Percentiles rank a stretch among this genome's conserved stretches.
These are phyloP conservation scores for Abrus precatorius DNA, from an alignment of 306 rosid species.

Conservation along the genomic window DNA sequence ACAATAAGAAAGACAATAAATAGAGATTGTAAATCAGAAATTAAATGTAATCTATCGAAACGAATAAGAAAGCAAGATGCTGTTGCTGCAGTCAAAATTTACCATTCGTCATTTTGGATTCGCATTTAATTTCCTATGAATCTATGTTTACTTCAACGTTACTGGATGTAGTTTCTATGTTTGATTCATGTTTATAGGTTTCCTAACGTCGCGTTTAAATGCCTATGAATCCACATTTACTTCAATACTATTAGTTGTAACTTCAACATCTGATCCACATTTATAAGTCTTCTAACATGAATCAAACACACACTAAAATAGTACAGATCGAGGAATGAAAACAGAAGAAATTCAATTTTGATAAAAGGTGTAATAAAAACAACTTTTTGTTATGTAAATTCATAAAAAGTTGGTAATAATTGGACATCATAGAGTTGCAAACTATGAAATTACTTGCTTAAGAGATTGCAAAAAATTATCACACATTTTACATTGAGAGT, in stretches of 20 bases:
- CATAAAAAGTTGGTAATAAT: not conserved
- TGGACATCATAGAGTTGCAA: constrained; percentile 3
- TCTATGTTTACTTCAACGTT: too few species aligned
- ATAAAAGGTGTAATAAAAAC: not conserved
- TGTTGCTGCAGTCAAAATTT: not conserved
- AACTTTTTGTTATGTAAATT: not conserved
- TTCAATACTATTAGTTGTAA: too few species aligned
- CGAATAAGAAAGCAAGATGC: not conserved
- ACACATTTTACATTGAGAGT: not conserved
- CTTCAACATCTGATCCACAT: too few species aligned
- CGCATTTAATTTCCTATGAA: too few species aligned
- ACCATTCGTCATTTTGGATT: not conserved
- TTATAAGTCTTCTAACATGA: too few species aligned
- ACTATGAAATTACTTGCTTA: constrained; percentile 2
- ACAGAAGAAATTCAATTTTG: not conserved
- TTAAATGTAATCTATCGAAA: not conserved
- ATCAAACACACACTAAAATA: not conserved
- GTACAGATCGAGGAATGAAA: not conserved
- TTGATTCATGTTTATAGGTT: too few species aligned
- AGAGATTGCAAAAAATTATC: not conserved
- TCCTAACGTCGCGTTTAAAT: too few species aligned
- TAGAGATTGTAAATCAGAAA: constrained; percentile 22
- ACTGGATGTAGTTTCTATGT: too few species aligned
- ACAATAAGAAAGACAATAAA: not conserved
- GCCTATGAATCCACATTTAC: too few species aligned